Evolutionary conservation across 140 eudicot species (phyloP).

Genomic region (Senecio squalidus): DNA sequence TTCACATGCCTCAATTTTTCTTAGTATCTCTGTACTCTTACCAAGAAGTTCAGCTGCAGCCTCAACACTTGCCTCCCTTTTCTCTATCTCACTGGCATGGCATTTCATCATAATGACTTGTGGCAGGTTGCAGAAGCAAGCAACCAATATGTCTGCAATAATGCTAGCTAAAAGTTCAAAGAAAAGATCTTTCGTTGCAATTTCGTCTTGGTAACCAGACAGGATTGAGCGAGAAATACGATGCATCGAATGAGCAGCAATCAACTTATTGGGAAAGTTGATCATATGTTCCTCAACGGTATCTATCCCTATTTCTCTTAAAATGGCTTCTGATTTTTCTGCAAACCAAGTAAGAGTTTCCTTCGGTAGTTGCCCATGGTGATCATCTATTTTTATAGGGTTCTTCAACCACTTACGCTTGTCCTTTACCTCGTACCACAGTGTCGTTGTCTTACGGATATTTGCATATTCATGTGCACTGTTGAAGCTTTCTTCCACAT

Average conservation of each 20-base stretch:
- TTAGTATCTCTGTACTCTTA: slow-evolving; percentile 15
- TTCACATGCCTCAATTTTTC: neutral
- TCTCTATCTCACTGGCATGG: slow-evolving; percentile 7
- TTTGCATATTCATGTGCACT: neutral
- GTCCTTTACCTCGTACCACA: slow-evolving; percentile 21
- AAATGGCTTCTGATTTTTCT: neutral
- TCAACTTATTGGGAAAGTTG: slow-evolving; percentile 5
- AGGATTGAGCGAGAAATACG: slow-evolving; percentile 16
- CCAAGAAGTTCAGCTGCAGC: slow-evolving; percentile 22
- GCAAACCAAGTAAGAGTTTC: slow-evolving; percentile 6
- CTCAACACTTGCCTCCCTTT: slow-evolving; percentile 16
- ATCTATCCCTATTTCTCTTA: neutral
- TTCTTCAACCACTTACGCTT: slow-evolving; percentile 24
- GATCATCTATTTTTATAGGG: neutral
- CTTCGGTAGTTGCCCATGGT: neutral
- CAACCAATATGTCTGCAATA: slow-evolving; percentile 15
- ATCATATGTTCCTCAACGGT: neutral
- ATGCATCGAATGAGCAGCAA: slow-evolving; percentile 26
- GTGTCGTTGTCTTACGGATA: slow-evolving; percentile 7
- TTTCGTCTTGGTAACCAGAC: neutral
- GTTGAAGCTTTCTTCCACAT: slow-evolving; percentile 22
- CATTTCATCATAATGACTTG: neutral
- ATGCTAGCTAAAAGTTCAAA: slow-evolving; percentile 13
- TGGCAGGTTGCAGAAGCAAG: slow-evolving; percentile 10
- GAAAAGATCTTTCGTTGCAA: neutral